Percentiles rank a stretch among this genome's conserved stretches.
phyloP scores from a whole-genome alignment of 2,329 filamentous ascomycete species.

The Venturia aucupariae region DNA sequence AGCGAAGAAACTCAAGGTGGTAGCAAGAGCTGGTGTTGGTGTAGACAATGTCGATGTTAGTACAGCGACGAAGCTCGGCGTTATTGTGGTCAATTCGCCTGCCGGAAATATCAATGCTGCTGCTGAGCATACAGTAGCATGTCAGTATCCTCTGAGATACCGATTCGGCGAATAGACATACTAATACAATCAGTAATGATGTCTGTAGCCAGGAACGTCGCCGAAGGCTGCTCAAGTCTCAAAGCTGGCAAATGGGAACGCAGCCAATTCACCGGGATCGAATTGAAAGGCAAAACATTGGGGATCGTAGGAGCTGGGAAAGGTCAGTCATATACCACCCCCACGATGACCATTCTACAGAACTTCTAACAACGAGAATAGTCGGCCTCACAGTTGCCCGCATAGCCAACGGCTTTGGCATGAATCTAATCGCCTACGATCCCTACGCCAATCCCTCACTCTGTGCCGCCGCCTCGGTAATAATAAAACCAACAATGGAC shows the following conservation, averaged over 20 bases:
- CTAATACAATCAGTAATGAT: conserved; percentile 50
- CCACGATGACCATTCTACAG: not conserved
- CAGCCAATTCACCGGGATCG: conserved; percentile 63
- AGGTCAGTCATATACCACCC: conserved; percentile 33
- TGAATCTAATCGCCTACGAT: conserved; percentile 66
- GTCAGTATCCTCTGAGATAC: conserved; percentile 22
- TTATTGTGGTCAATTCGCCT: conserved; percentile 73
- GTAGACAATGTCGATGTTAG: conserved; percentile 75
- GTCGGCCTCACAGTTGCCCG: conserved; percentile 70
- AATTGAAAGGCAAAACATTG: conserved; percentile 67
- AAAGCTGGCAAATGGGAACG: conserved; percentile 70
- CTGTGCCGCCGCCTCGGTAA: conserved; percentile 58
- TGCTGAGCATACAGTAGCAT: conserved; percentile 63
- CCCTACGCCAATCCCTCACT: conserved; percentile 70
- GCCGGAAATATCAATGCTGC: conserved; percentile 73
- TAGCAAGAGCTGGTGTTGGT: conserved; percentile 71
- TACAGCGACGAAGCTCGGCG: conserved; percentile 60
- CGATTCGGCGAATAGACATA: conserved; percentile 5
- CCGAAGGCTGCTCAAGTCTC: conserved; percentile 57
- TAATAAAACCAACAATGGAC: conserved; percentile 47
- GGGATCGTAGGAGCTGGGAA: conserved; percentile 75
- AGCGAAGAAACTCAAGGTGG: conserved; percentile 62
- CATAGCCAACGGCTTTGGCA: conserved; percentile 68
- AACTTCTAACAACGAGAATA: conserved; percentile 19
- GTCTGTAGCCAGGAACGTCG: conserved; percentile 64